A percentile compares a stretch with the other conserved stretches of the same genome.
phyloP scores from a whole-genome alignment of 176 grass and related monocot species.

The Rhynchospora pubera region DNA sequence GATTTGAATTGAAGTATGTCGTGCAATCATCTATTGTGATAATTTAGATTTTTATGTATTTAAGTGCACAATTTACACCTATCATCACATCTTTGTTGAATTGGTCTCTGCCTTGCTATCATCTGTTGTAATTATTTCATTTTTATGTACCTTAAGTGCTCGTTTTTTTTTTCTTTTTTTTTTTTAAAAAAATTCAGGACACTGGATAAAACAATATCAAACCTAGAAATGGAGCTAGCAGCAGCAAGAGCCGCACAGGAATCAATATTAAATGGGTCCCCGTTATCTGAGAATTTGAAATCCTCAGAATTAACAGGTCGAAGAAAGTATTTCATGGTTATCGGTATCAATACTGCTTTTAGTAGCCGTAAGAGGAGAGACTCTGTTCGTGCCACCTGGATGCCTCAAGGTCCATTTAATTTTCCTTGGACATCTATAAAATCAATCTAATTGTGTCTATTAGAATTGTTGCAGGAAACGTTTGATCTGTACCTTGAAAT shows the following conservation, averaged over 20 bases:
- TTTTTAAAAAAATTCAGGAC: constrained; percentile 45
- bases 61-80: no score
- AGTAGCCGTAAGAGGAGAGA: constrained; percentile 83
- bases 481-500: background rate
- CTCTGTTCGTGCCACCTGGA: constrained; percentile 85
- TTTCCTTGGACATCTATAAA: background rate
- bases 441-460: background rate
- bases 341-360: constrained; percentile 92
- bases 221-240: constrained; percentile 76
- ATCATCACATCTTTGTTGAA: no score
- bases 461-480: background rate
- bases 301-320: constrained; percentile 20
- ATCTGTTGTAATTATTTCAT: no score
- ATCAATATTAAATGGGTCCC: constrained; percentile 41
- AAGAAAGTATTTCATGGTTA: constrained; percentile 69
- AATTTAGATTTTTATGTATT: no score
- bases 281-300: constrained; percentile 23
- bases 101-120: no score
- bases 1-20: background rate
- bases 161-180: background rate
- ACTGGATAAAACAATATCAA: constrained; percentile 82
- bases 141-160: background rate
- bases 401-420: constrained; percentile 72
- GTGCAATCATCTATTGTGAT: background rate
- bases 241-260: constrained; percentile 64